These are phyloP conservation scores for Xylariaceae sp. DNA, from an alignment of 2,329 filamentous ascomycete genomes.

Conservation along the genomic window DNA sequence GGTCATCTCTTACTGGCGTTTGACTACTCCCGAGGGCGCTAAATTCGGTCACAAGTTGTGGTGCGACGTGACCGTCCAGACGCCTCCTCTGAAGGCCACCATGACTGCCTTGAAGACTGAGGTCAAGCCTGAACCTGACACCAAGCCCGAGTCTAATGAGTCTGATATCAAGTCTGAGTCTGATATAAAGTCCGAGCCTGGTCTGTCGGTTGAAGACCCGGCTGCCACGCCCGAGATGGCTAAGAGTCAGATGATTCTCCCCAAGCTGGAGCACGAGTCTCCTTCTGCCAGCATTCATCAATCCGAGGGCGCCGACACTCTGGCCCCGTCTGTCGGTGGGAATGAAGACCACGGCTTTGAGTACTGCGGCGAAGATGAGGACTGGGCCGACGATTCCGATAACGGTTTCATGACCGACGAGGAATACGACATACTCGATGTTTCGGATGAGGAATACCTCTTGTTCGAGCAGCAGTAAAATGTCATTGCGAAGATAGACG, in stretches of 20 bases:
- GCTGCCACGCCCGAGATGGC: slow-evolving; percentile 13
- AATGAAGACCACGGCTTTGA: slow-evolving; percentile 44
- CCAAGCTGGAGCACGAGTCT: slow-evolving; percentile 90
- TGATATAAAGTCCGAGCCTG: slow-evolving; percentile 9
- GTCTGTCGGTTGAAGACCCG: slow-evolving; percentile 4
- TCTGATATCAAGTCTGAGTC: slow-evolving; percentile 1
- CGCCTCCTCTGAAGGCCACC: neutral
- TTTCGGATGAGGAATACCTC: slow-evolving; percentile 78
- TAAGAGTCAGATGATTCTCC: slow-evolving; percentile 84
- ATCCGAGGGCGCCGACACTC: slow-evolving; percentile 42
- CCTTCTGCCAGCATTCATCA: slow-evolving; percentile 73
- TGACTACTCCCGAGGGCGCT: slow-evolving; percentile 71
- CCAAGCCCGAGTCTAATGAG: slow-evolving; percentile 4
- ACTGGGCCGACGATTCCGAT: slow-evolving; percentile 54
- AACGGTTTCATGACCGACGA: slow-evolving; percentile 91
- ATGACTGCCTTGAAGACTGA: neutral
- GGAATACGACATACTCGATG: slow-evolving; percentile 95
- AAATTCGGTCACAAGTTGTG: slow-evolving; percentile 91
- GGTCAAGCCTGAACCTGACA: too few species aligned
- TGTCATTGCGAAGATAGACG: slow-evolving; percentile 16
- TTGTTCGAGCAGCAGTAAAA: slow-evolving; percentile 47
- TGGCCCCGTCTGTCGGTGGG: slow-evolving; percentile 19
- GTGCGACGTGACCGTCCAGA: slow-evolving; percentile 77
- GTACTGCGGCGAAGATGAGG: slow-evolving; percentile 49
- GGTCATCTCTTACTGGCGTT: slow-evolving; percentile 91